Conservation (phyloP, 2,329 filamentous ascomycete genomes). For the Talaromyces sp. region DNA sequence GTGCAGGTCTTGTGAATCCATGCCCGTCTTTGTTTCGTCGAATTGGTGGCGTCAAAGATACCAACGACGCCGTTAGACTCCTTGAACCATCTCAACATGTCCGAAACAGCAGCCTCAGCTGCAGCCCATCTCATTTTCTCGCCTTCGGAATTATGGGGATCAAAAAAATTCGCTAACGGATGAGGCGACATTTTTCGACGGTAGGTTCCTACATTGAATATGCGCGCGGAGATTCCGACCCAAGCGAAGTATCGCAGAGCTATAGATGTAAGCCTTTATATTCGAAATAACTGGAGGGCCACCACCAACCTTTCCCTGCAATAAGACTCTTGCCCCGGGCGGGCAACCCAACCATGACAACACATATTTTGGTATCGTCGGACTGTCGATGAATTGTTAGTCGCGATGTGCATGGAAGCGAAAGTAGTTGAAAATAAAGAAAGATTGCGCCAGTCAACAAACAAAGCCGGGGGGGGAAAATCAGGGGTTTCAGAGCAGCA, state of each 20-base stretch:
- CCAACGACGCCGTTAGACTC: conserved; percentile 75
- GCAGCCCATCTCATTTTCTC: conserved; percentile 84
- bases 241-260: conserved; percentile 92
- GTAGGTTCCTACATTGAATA: conserved; percentile 97
- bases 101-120: conserved; percentile 82
- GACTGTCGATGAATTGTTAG: conserved; percentile 55
- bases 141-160: conserved; percentile 81
- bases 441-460: neutral
- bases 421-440: neutral
- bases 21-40: conserved; percentile 78
- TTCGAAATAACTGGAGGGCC: neutral
- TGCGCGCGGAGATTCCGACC: conserved; percentile 89
- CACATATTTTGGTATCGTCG: conserved; percentile 93
- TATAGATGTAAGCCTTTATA: conserved; percentile 36
- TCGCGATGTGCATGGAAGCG: neutral
- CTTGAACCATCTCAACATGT: conserved; percentile 93
- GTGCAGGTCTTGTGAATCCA: conserved; percentile 85
- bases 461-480: neutral
- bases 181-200: conserved; percentile 85
- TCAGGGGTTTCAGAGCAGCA: neutral
- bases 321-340: conserved; percentile 96
- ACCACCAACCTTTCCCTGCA: conserved; percentile 75
- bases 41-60: conserved; percentile 95
- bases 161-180: conserved; percentile 92
- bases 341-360: conserved; percentile 97